Percentiles rank a stretch among this genome's conserved stretches.
phyloP scores from a whole-genome alignment of 192 early-diverging fungal genomes.

The Umbelopsis ramanniana region DNA sequence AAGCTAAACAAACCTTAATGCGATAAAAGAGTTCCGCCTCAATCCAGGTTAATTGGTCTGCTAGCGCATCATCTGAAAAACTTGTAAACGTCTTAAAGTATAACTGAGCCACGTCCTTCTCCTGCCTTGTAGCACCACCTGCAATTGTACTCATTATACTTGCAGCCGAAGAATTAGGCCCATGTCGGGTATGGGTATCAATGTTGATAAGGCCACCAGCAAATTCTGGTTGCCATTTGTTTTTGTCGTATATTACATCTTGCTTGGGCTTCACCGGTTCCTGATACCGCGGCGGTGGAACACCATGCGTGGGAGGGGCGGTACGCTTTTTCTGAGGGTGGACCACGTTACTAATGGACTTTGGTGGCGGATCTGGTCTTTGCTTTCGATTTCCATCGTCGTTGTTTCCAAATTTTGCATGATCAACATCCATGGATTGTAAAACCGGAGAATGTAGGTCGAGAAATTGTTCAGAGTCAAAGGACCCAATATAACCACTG shows the following conservation, averaged over 20 bases:
- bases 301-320: background rate
- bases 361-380: background rate
- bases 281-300: background rate
- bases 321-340: background rate
- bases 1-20: constrained; percentile 58
- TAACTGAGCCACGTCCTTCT: background rate
- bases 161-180: constrained; percentile 20
- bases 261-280: background rate
- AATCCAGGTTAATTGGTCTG: constrained; percentile 67
- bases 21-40: constrained; percentile 66
- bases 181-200: constrained; percentile 8
- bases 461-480: constrained; percentile 12
- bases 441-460: background rate
- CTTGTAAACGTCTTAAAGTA: constrained; percentile 51
- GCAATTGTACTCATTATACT: constrained; percentile 20
- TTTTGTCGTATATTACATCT: constrained; percentile 1
- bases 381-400: background rate
- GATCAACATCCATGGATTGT: background rate
- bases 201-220: constrained; percentile 16
- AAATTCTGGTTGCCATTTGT: constrained; percentile 16
- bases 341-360: background rate
- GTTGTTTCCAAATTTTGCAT: background rate
- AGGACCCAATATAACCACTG: constrained; percentile 30
- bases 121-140: background rate
- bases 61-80: constrained; percentile 59